These are phyloP conservation scores for Vachellia pachyceras DNA, from an alignment of 306 rosid genomes.

Conservation along the genomic window DNA sequence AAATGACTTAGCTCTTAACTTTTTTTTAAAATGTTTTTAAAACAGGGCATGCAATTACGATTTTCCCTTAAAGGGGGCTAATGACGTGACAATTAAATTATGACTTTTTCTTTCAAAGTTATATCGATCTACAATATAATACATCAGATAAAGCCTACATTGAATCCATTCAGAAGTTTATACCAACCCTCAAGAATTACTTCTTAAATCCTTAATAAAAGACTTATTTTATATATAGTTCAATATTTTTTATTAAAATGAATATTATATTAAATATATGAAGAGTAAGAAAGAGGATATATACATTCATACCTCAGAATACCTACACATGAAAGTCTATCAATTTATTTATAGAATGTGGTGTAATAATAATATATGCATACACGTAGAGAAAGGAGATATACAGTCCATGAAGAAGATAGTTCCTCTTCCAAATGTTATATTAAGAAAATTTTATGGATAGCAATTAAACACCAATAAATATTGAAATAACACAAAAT, in stretches of 20 bases:
- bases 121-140: no score
- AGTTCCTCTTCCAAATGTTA: not conserved
- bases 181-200: not conserved
- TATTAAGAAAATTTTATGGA: no score
- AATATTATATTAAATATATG: no score
- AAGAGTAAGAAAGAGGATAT: not conserved
- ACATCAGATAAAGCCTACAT: no score
- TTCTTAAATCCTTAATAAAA: no score
- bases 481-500: not conserved
- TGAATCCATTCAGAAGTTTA: no score
- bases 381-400: no score
- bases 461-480: not conserved
- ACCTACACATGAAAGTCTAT: not conserved
- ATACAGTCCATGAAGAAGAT: not conserved
- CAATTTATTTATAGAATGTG: not conserved
- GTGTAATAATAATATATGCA: not conserved
- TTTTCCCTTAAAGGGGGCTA: not conserved
- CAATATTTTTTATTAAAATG: no score
- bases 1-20: not conserved
- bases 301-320: not conserved
- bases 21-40: no score
- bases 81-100: not conserved
- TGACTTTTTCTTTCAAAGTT: not conserved
- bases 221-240: no score
- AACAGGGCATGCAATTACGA: not conserved